Conservation (phyloP, 129 eudicot species). For the Mikania micrantha region DNA sequence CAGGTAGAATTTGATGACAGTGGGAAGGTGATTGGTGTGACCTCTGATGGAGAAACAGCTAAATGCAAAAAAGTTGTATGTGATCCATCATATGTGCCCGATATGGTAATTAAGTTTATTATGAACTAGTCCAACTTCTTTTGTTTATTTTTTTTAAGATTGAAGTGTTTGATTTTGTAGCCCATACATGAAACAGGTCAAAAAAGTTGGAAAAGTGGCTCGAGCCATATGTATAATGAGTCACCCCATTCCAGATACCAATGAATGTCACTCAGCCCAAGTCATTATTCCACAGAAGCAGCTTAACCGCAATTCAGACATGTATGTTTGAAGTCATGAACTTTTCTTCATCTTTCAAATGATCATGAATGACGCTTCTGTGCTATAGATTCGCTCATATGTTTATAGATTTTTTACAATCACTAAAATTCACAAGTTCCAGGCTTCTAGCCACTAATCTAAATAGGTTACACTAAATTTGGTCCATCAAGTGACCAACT, state of each 20-base stretch:
- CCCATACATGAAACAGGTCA: constrained; percentile 37
- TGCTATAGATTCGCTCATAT: background rate
- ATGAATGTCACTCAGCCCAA: constrained; percentile 85
- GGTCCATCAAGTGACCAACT: background rate
- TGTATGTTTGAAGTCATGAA: constrained; percentile 38
- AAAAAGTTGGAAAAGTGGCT: constrained; percentile 85
- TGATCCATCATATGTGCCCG: constrained; percentile 85
- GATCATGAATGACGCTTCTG: background rate
- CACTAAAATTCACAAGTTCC: background rate
- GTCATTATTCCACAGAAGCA: constrained; percentile 95
- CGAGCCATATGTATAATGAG: constrained; percentile 97
- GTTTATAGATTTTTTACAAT: background rate
- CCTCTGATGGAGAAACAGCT: constrained; percentile 97
- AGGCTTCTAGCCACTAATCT: background rate
- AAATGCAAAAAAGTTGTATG: constrained; percentile 97
- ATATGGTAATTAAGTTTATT: constrained; percentile 41
- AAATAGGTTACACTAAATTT: background rate
- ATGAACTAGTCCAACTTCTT: background rate
- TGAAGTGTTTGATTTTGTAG: background rate
- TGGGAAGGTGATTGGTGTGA: constrained; percentile 80
- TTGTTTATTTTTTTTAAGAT: background rate
- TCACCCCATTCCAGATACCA: constrained; percentile 89
- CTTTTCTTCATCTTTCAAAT: background rate
- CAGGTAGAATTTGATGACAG: constrained; percentile 74
- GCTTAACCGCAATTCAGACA: constrained; percentile 88